phyloP scores from a whole-genome alignment of 192 early-diverging fungal species.

The Spizellomyces punctatus region DNA sequence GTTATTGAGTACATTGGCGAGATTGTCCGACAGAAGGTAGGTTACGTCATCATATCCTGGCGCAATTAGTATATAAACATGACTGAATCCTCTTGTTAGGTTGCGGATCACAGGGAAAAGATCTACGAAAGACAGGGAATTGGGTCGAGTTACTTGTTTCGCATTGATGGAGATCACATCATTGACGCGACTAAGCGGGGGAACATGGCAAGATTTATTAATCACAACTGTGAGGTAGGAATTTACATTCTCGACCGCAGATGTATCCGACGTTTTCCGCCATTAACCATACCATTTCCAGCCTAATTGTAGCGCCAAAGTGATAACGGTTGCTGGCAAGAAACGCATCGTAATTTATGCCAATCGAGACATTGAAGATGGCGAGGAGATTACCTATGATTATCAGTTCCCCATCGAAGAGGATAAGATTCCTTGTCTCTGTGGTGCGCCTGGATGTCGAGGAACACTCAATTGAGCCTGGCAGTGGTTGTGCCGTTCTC shows the following conservation, averaged over 20 bases:
- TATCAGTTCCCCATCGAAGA: slow-evolving; percentile 95
- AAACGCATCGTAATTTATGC: slow-evolving; percentile 99
- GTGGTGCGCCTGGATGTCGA: slow-evolving; percentile 68
- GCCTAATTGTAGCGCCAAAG: slow-evolving; percentile 98
- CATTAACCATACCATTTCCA: slow-evolving; percentile 30
- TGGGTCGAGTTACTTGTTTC: slow-evolving; percentile 90
- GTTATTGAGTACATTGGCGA: slow-evolving; percentile 99
- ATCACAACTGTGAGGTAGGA: slow-evolving; percentile 84
- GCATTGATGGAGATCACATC: slow-evolving; percentile 92
- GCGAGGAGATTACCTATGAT: slow-evolving; percentile 99
- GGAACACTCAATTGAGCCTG: slow-evolving; percentile 24
- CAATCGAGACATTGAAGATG: slow-evolving; percentile 86
- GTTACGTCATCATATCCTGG: background rate
- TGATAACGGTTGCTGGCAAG: slow-evolving; percentile 86
- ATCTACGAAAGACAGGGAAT: slow-evolving; percentile 93
- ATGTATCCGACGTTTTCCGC: background rate
- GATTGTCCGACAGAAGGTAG: slow-evolving; percentile 86
- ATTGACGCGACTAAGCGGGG: slow-evolving; percentile 98
- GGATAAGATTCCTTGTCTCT: slow-evolving; percentile 97
- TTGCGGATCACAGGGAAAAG: slow-evolving; percentile 92
- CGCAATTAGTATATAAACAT: background rate
- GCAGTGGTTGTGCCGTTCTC: too few relatives aligned
- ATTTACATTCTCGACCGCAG: slow-evolving; percentile 49
- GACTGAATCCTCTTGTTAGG: slow-evolving; percentile 21
- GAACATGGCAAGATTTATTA: slow-evolving; percentile 96